Evolutionary conservation across 805 yeast genomes (phyloP).

Genomic region (Sungouiozyma ichnusensis): DNA sequence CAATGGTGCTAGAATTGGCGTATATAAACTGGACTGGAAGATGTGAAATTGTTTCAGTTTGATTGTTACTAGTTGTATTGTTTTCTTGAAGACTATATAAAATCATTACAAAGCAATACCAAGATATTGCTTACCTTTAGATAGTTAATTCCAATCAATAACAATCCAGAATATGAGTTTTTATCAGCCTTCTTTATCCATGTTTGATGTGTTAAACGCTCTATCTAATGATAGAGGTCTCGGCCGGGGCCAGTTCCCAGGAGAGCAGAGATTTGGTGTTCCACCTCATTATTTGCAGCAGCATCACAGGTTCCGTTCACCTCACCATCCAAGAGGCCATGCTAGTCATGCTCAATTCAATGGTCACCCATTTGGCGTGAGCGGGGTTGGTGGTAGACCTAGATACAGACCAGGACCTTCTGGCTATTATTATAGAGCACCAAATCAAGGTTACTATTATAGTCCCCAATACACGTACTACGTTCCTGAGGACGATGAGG

Average conservation of each 20-base stretch:
- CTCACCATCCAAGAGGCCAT: conserved; percentile 1
- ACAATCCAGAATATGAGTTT: conserved; percentile 18
- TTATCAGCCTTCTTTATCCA: conserved; percentile 23
- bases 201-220: conserved; percentile 24
- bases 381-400: conserved; percentile 2
- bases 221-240: conserved; percentile 15
- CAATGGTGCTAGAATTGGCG: not conserved
- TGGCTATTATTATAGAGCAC: conserved; percentile 8
- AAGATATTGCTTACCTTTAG: not conserved
- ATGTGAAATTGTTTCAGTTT: not conserved
- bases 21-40: not conserved
- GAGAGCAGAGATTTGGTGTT: conserved; percentile 2
- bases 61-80: not conserved
- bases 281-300: conserved; percentile 3
- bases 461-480: conserved; percentile 23
- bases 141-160: not conserved
- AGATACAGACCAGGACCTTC: conserved; percentile 4
- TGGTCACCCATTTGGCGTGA: conserved; percentile 1
- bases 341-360: not conserved
- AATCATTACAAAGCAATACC: too few species aligned
- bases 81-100: not conserved
- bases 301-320: not conserved
- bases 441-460: conserved; percentile 18
- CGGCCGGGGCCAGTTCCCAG: conserved; percentile 2
- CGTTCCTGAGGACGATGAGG: conserved; percentile 26